Base-by-base conservation (phyloP, 2,329 filamentous ascomycete genomes). In the Helminthosporium solani region DNA sequence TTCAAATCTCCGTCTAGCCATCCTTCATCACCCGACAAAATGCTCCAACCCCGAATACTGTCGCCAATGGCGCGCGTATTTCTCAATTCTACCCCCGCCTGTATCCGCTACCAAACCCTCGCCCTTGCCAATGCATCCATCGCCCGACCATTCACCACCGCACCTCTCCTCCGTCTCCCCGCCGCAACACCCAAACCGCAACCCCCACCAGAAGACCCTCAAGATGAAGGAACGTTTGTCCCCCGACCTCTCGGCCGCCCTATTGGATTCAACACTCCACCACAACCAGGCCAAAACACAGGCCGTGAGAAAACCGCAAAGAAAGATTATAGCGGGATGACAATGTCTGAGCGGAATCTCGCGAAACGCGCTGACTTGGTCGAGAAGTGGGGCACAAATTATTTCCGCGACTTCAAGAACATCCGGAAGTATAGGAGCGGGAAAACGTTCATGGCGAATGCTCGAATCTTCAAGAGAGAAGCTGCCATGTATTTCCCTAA, bases 351-450 rank as follows among this genome's bases (percentile, higher is more conserved):
- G 42, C 61, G 64, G 27, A 91, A 97, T 67, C 72, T 96, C 7
- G 78, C 81, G 54, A 81, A 85, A 56, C 82, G 92, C 54, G 80
- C 88, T 58, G 78, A 89, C 66, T 76, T 97, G 43, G 88, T 88
- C 35, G 79, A 82, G 56, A 84, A 90, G 68, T 85, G 95, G 64
- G 77, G 85, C 16, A 88, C 88, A 47, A 91, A 92, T 2, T 99
- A 99, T 73, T 99, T 96, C 75, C 87, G 90, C 69, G 92, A 99
- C 78, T 96, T 90, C 87, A 83, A 82, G 49, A 94, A 95, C 72
- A 81, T 96, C 70, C 78, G 85, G 19, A 70, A 72, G 56, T 85
- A 94, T 55, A 73, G 79, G 73, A 83, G 90, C 60, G 94, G 94
- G 63, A 99, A 99, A 73, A 90, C 90, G 19, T 99, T 96, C 73